phyloP scores from a whole-genome alignment of 805 yeast species.

The Scheffersomyces lignosus region DNA sequence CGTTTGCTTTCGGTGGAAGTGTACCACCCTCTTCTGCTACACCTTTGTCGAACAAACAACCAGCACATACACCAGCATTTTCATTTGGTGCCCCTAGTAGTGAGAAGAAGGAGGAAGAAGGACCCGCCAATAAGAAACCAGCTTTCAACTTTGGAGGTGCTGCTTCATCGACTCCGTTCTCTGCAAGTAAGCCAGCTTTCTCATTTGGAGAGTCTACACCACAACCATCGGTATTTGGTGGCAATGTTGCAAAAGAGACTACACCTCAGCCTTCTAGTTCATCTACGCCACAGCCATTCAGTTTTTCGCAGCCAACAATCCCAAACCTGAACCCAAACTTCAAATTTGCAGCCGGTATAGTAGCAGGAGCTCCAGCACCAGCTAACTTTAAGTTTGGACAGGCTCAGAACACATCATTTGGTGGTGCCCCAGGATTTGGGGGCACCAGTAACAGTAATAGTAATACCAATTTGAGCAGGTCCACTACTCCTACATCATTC shows the following conservation, averaged over 20 bases:
- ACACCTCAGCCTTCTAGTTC: too few relatives aligned
- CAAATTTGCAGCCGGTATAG: conserved; percentile 10
- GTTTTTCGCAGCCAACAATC: background rate
- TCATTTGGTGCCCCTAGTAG: conserved; percentile 8
- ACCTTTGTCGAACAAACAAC: too few relatives aligned
- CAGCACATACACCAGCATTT: conserved; percentile 9
- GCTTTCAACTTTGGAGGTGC: conserved; percentile 1
- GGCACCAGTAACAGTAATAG: background rate
- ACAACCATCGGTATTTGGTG: too few relatives aligned
- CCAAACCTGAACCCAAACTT: conserved; percentile 3
- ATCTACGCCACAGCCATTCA: background rate
- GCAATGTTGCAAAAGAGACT: too few relatives aligned
- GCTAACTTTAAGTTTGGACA: background rate
- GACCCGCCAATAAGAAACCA: background rate
- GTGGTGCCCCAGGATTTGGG: background rate
- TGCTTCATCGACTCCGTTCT: too few relatives aligned
- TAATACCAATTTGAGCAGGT: background rate
- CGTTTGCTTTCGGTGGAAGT: conserved; percentile 7
- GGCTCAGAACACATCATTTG: conserved; percentile 1
- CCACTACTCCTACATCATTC: conserved; percentile 3
- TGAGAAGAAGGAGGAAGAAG: conserved; percentile 1
- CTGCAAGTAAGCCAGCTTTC: too few relatives aligned
- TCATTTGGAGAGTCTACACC: conserved; percentile 10
- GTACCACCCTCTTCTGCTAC: conserved; percentile 1
- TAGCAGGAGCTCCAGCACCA: conserved; percentile 2